Evolutionary conservation across 1,284 basidiomycete species (phyloP), one percentile per base, ranked within the genome.

Genomic region (Tetrapyrgos nigripes): DNA sequence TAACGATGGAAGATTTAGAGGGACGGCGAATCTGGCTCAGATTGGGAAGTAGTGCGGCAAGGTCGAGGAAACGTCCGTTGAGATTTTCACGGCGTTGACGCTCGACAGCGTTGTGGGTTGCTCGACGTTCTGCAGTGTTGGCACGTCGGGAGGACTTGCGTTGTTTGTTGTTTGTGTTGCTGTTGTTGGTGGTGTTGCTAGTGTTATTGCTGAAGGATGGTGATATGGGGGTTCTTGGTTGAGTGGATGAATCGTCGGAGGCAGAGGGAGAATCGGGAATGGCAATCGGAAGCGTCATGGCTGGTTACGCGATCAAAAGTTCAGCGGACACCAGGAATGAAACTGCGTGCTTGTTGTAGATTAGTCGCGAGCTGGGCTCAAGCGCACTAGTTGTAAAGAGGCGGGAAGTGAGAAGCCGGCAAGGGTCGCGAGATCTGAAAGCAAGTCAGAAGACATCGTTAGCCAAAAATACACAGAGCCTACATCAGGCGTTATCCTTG

Each of bases 51-150:
- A 96, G 85, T 13, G 88, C 87, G 57, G 95, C 95, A 57, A 97
- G 91, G 66, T 94, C 92, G 91, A 93, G 53, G 33, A 23, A 51
- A 27, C 94, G 86, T 53, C 89, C 84, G 73, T 97, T 97, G 61
- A 97, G 80, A 31, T 92, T 95, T 79, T 97, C 96, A 59, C 95
- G 82, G 53, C 96, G 86, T 68, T 92, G 91, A 58, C 96, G 84
- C 79, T 97, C 96, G 59, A 97, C 93, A 29, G 96, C 96, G 70
- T 98, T 98, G 79, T 97, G 95, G 37, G 92, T 94, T 5, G 94
- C 93, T 50, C 95, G 83, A 73, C 94, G 91, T 74, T 97, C 96
- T 61, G 95, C 95, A 46, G 94, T 97, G 78, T 96, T 96, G 60
- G 94, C 93, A 37, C 94, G 86, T 65, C 86, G 83, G 74, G 82